Base-by-base conservation (phyloP, 2,329 filamentous ascomycete genomes). In the Nemania sp. region DNA sequence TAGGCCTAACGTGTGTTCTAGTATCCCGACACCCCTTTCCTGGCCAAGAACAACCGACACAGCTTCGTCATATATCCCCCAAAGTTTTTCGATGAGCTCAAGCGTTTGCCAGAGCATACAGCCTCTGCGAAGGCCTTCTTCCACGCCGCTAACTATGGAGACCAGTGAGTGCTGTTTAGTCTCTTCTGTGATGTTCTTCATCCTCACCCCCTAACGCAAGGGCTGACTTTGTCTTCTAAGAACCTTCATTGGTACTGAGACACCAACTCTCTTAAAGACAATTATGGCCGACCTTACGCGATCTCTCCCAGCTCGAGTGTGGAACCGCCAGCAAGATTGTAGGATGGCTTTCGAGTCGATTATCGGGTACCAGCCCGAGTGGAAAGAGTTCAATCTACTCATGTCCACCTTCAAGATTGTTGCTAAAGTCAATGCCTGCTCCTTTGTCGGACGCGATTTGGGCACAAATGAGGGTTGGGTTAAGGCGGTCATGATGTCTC, bases 91-190 rank as follows among this genome's bases (percentile, higher is more conserved):
- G 66, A 70, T 38, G 68, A 70, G 52, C 29, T 70, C 10, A 70
- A 70, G 29, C 65, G 62, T 27, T 45, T 68, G 8, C 66, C 68
- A 2, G 55, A 62, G 43, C 18, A 53, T 4, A 70, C 32, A 0
- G 68, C 66, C 0, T 70, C 68, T 3, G 62, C 57, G 7, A 64
- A 47, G 27, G 26, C 27, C n/a, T 70, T 65, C 43, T 65, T 68
- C 27, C 38, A 62, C 20, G 27, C 49, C 1, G 53, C 56, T 15
- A 54, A 59, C 32, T 69, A 62, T 45, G 62, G 63, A 24, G 45
- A 51, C 45, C 22, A 26, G 45, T 51, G 45, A 51, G 45, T 26
- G 18, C 6, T 26, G 7, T 26, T 51, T 51, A 22, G 8, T 7
- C 45, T 51, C 22, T 26, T 26, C 13, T 51, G 22, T 22, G 45